Evolutionary conservation across 352 stramenopile genomes (phyloP), one percentile per base, ranked within the genome.

Genomic region (Pythium rhizo-oryzae): DNA sequence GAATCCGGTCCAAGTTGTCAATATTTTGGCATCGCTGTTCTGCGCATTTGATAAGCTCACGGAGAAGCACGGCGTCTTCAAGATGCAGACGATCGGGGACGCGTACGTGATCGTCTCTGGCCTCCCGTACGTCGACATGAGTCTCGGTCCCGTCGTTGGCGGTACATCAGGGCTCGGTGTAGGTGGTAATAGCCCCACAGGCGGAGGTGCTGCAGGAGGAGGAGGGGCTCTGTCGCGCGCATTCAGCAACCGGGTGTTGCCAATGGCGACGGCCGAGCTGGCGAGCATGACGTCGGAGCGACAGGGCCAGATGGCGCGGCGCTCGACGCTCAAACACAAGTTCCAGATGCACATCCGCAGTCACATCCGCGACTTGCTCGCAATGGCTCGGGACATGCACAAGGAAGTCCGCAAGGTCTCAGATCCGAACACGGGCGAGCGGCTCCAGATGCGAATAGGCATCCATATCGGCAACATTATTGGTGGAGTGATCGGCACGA

Each of bases 61-160:
- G 0, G 84, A 95, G 46, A 96, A 97, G 71, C 88, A 98, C 70
- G 85, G 90, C 37, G 90, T 98, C 30, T 97, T 97, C 61, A 98
- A 98, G 73, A 93, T 98, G 76, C 90, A 98, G 70, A 97, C 89
- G 0, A 98, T 98, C 35, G 91, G 93, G 13, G 93, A 98, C 74
- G 90, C 90, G n/a, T 97, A 97, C 71, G 87, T 98, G 62, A 97
- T 94, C 43, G 84, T 94, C 2, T 94, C 85, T 3, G 90, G 89
- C 2, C 66, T 95, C 18, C 91, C 92, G 7, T 96, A 96, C 47
- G 81, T 92, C 9, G 85, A 94, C 57, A 93, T 96, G 84, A 96
- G 84, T 68, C 76, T 93, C 4, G 83, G 80, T 0, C 83, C 81
- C 0, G 75, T 84, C 0, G n/a, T 90, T 16, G 71, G 79, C 0